phyloP scores from a whole-genome alignment of 257 asterid species.

The Verbena officinalis region DNA sequence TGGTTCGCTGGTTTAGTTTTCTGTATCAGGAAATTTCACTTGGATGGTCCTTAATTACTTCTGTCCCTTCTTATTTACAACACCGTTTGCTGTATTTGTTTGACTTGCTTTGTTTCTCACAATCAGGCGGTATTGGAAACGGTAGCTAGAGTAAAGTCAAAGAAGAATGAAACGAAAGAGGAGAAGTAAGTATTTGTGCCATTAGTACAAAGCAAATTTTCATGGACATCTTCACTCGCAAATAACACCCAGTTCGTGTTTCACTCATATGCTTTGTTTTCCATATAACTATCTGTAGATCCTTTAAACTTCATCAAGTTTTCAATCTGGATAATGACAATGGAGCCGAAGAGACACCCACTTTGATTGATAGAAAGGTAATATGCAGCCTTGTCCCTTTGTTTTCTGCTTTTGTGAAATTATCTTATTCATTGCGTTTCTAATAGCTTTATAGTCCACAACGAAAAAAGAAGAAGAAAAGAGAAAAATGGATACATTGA shows the following conservation, averaged over 20 bases:
- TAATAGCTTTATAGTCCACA: conserved; percentile 1
- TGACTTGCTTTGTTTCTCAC: conserved; percentile 32
- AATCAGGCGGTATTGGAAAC: conserved; percentile 96
- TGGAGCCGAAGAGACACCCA: conserved; percentile 97
- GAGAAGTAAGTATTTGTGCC: conserved; percentile 59
- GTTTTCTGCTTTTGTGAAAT: conserved; percentile 2
- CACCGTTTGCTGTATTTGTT: no score
- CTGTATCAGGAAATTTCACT: no score
- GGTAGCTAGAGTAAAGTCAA: conserved; percentile 93
- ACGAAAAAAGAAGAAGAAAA: conserved; percentile 11
- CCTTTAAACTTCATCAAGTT: conserved; percentile 83
- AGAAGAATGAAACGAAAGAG: conserved; percentile 96
- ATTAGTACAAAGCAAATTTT: conserved; percentile 16
- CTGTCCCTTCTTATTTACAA: no score
- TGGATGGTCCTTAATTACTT: no score
- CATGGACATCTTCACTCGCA: no score
- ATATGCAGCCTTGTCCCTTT: conserved; percentile 10
- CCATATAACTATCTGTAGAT: conserved; percentile 48
- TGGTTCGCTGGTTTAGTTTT: no score
- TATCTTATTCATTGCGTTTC: no score
- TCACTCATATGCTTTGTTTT: conserved; percentile 19
- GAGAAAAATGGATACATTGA: no score
- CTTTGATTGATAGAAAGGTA: conserved; percentile 95
- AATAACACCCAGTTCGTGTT: no score
- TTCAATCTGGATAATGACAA: conserved; percentile 95